A percentile compares a stretch with the other conserved stretches of the same genome.
Conservation (phyloP, 1,284 basidiomycete species). For the Puccinia brachypodii region DNA sequence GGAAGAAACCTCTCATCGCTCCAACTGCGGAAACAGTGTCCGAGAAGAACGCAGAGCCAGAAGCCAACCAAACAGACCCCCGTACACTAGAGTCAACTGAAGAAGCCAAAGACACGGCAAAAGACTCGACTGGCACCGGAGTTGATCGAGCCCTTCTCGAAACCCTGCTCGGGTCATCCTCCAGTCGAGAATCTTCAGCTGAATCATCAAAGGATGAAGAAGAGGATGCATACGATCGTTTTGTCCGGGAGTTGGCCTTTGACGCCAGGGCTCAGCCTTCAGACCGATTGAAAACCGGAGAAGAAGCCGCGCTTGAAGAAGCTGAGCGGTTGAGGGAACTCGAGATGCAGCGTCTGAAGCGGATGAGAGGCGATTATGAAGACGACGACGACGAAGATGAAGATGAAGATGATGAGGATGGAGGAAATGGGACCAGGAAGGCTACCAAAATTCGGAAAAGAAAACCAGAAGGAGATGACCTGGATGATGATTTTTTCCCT, state of each 20-base stretch:
- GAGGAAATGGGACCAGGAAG: conserved; percentile 57
- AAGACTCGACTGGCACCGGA: conserved; percentile 41
- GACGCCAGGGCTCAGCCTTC: conserved; percentile 92
- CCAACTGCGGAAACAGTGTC: neutral
- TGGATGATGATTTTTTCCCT: conserved; percentile 80
- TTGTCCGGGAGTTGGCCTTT: conserved; percentile 87
- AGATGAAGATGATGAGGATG: conserved; percentile 62
- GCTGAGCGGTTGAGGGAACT: conserved; percentile 82
- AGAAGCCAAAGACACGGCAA: neutral
- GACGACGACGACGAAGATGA: conserved; percentile 66
- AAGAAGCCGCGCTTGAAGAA: conserved; percentile 84
- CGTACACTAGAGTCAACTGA: conserved; percentile 30
- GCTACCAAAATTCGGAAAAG: conserved; percentile 62
- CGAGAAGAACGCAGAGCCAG: neutral
- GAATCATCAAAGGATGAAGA: conserved; percentile 49
- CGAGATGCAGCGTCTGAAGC: conserved; percentile 72
- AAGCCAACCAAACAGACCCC: conserved; percentile 7
- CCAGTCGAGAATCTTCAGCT: conserved; percentile 1
- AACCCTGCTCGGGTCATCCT: conserved; percentile 52
- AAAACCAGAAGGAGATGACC: conserved; percentile 70
- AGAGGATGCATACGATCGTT: conserved; percentile 71
- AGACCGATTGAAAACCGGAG: conserved; percentile 93
- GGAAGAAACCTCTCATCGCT: neutral
- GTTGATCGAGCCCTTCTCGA: conserved; percentile 54
- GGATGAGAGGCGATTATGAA: conserved; percentile 89